phyloP scores from a whole-genome alignment of 768 basidiomycete genomes.

The Leccinum sublutescens region DNA sequence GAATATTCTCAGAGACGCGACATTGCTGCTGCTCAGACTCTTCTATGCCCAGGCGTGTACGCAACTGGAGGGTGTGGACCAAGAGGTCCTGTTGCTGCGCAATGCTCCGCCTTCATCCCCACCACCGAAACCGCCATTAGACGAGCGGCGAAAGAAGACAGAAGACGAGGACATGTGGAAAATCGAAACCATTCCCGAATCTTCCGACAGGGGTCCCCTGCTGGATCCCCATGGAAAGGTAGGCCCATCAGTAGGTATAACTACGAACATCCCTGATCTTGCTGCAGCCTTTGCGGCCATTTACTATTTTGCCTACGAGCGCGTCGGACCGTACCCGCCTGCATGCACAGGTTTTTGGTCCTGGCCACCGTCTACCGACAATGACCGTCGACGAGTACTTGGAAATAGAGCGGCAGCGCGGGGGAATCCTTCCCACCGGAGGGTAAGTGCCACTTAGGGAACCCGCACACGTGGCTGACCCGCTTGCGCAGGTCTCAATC shows the following conservation, averaged over 20 bases:
- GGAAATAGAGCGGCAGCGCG: conserved; percentile 76
- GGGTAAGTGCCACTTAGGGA: conserved; percentile 53
- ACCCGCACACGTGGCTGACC: conserved; percentile 5
- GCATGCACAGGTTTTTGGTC: conserved; percentile 79
- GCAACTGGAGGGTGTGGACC: conserved; percentile 63
- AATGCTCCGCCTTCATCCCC: conserved; percentile 47
- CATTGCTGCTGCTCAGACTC: conserved; percentile 69
- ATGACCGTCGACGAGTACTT: conserved; percentile 97
- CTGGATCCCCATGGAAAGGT: conserved; percentile 80
- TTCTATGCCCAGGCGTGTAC: conserved; percentile 66
- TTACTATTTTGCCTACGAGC: conserved; percentile 84
- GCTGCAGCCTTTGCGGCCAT: conserved; percentile 79
- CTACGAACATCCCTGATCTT: conserved; percentile 1
- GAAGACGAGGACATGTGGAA: conserved; percentile 64
- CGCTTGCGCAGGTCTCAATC: conserved; percentile 55
- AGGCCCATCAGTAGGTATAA: conserved; percentile 8
- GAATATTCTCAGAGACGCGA: conserved; percentile 63
- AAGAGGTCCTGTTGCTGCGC: conserved; percentile 70
- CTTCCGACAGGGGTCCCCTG: conserved; percentile 57
- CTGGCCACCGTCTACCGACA: conserved; percentile 81
- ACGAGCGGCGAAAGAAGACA: conserved; percentile 40
- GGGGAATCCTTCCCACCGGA: conserved; percentile 85
- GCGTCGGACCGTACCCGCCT: conserved; percentile 66
- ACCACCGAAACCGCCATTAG: conserved; percentile 25
- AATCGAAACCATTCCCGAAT: conserved; percentile 55